Conservation (phyloP, 139 green algal species). For the Tetradesmus obliquus region DNA sequence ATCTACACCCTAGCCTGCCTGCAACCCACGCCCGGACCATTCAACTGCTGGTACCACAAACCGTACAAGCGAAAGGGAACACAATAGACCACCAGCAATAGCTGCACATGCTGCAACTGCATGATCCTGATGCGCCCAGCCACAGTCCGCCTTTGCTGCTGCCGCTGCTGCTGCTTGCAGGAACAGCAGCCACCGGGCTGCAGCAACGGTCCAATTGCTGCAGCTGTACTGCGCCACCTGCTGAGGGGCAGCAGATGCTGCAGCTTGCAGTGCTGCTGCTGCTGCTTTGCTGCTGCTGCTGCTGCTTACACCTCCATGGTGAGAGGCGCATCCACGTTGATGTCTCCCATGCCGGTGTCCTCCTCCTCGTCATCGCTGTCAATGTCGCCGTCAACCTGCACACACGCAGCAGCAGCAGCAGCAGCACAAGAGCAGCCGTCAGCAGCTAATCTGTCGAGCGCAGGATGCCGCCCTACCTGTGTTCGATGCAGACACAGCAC, state of each 20-base stretch:
- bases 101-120: background rate
- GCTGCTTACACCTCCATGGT: constrained; percentile 36
- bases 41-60: background rate
- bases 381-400: constrained; percentile 58
- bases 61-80: too few species aligned
- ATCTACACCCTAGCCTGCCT: background rate
- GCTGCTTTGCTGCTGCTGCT: background rate
- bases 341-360: constrained; percentile 69
- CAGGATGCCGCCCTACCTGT: background rate
- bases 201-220: too few species aligned
- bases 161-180: background rate
- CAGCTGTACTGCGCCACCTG: background rate
- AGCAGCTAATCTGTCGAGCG: background rate
- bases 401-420: background rate
- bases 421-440: background rate
- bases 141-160: background rate
- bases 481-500: too few species aligned
- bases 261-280: background rate
- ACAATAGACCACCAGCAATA: too few species aligned
- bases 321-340: constrained; percentile 59
- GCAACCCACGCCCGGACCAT: background rate
- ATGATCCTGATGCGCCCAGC: background rate
- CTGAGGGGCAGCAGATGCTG: background rate
- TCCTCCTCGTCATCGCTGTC: constrained; percentile 75
- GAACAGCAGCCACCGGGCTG: background rate